Evolutionary conservation across 2,329 filamentous ascomycete genomes (phyloP).

Genomic region (Fusarium sororula): DNA sequence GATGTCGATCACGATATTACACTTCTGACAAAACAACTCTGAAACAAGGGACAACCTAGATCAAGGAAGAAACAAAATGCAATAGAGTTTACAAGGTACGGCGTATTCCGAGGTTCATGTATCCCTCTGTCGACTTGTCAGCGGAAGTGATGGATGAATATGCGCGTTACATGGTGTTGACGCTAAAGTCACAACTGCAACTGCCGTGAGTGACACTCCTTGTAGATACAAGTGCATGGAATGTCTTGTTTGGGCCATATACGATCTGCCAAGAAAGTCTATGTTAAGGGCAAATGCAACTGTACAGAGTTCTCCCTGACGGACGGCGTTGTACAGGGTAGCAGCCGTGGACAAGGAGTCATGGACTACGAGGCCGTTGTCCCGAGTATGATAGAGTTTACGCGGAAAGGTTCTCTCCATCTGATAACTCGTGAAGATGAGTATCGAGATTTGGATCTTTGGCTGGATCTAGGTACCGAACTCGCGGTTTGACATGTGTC

Average conservation of each 20-base stretch:
- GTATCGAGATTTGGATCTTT: not conserved
- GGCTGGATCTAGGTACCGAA: not conserved
- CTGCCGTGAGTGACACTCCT: conserved; percentile 1
- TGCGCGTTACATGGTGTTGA: not conserved
- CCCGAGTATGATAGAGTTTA: not conserved
- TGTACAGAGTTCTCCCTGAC: not conserved
- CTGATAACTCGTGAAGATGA: not conserved
- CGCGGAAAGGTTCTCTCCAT: not conserved
- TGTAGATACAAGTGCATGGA: not conserved
- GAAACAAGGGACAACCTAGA: conserved; percentile 13
- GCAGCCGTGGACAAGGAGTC: not conserved
- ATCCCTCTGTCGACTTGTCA: not conserved
- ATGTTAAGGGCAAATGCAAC: not conserved
- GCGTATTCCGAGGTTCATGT: not conserved
- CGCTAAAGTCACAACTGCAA: not conserved
- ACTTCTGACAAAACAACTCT: not conserved
- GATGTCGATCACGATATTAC: not conserved
- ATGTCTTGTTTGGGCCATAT: not conserved
- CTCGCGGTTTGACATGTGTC: not conserved
- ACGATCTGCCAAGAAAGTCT: not conserved
- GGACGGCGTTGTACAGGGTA: conserved; percentile 3
- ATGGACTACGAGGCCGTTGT: not conserved
- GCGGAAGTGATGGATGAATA: not conserved
- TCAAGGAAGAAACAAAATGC: not conserved
- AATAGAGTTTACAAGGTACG: not conserved